phyloP scores from a whole-genome alignment of 306 rosid genomes.

The Vigna radiata region DNA sequence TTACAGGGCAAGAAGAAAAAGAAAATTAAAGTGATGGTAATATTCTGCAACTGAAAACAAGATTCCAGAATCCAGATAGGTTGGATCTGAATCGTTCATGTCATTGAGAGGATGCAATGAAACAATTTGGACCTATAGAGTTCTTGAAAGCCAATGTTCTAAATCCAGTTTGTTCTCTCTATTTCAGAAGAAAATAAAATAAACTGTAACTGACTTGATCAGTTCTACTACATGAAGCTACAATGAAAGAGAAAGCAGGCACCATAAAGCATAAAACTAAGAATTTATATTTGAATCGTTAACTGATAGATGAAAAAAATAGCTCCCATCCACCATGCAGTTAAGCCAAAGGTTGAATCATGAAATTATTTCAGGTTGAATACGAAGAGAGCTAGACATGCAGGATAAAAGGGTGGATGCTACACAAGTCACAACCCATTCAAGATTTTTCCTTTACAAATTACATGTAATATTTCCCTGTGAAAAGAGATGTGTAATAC shows the following conservation, averaged over 20 bases:
- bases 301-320: conserved; percentile 19
- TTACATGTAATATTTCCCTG: conserved; percentile 3
- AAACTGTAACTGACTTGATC: background rate
- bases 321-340: conserved; percentile 20
- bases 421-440: conserved; percentile 11
- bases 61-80: conserved; percentile 2
- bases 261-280: background rate
- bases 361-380: background rate
- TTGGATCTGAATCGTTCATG: background rate
- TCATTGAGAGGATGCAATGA: background rate
- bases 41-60: background rate
- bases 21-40: background rate
- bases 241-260: background rate
- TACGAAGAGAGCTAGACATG: background rate
- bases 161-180: background rate
- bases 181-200: background rate
- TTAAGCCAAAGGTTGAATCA: conserved; percentile 23
- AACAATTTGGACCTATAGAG: background rate
- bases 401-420: conserved; percentile 16
- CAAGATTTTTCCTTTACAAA: conserved; percentile 13
- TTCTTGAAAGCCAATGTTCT: background rate
- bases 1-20: background rate
- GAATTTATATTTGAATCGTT: conserved; percentile 23
- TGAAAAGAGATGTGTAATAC: conserved; percentile 26
- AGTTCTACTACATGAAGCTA: background rate